Conservation (phyloP, 169 alveolate species). For the Eimeria acervulina region DNA sequence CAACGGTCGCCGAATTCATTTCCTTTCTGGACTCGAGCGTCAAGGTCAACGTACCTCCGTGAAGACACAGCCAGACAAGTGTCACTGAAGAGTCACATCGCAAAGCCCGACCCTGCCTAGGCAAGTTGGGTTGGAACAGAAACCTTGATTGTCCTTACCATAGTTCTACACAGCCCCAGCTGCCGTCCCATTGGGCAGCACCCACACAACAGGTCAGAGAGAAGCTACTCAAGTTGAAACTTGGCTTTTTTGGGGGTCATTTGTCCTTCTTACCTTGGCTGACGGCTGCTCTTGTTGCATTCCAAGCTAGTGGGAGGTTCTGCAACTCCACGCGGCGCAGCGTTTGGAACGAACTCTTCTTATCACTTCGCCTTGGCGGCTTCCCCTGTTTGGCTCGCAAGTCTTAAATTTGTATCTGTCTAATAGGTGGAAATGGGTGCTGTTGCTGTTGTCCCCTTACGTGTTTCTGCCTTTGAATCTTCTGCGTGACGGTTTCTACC, state of each 20-base stretch:
- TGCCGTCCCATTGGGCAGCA: conserved; percentile 22
- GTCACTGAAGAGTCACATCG: not conserved
- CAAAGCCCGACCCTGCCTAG: not conserved
- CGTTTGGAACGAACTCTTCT: not conserved
- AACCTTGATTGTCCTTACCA: not conserved
- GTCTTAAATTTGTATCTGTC: not conserved
- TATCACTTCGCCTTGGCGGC: not conserved
- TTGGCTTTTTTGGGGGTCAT: not conserved
- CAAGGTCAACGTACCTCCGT: not conserved
- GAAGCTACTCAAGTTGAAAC: not conserved
- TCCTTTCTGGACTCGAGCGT: not conserved
- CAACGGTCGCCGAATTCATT: not conserved
- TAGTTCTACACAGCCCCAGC: conserved; percentile 23
- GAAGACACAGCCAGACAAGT: not conserved
- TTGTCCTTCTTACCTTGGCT: not conserved
- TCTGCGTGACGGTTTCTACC: not conserved
- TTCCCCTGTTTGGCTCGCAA: not conserved
- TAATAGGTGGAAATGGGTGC: not conserved
- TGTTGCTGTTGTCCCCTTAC: not conserved
- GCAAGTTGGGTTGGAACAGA: not conserved
- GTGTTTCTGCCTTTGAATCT: not conserved
- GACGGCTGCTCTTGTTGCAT: not conserved
- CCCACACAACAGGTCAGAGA: not conserved
- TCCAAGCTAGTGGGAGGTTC: not conserved
- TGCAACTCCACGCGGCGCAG: not conserved